These are phyloP conservation scores for Curvularia spicifera DNA, from an alignment of 2,329 filamentous ascomycete species.

Conservation along the genomic window DNA sequence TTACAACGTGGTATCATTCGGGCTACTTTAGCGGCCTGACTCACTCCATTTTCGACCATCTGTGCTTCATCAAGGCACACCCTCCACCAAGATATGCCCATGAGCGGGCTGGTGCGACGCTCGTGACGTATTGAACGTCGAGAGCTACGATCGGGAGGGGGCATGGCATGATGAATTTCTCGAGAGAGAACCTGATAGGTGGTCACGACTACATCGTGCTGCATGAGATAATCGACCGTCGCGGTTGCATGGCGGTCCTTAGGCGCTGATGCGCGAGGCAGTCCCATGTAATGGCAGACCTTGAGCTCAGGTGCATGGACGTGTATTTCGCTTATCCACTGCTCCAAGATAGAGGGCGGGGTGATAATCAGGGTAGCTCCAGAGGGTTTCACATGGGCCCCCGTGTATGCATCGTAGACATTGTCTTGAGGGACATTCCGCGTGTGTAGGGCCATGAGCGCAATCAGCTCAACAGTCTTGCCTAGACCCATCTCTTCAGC, in stretches of 20 bases:
- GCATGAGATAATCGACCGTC: constrained; percentile 55
- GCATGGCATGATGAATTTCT: constrained; percentile 78
- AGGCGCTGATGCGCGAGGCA: constrained; percentile 42
- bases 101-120: constrained; percentile 74
- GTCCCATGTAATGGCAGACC: constrained; percentile 64
- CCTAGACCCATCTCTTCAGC: constrained; percentile 85
- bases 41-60: constrained; percentile 90
- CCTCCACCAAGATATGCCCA: constrained; percentile 86
- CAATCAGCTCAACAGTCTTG: constrained; percentile 78
- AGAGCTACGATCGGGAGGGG: constrained; percentile 73
- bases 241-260: constrained; percentile 47
- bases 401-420: constrained; percentile 51
- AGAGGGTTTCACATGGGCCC: constrained; percentile 57
- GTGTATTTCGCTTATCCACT: constrained; percentile 67
- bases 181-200: constrained; percentile 73
- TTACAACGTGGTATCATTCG: constrained; percentile 81
- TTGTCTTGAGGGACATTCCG: constrained; percentile 40
- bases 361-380: constrained; percentile 68
- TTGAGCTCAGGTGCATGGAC: constrained; percentile 63
- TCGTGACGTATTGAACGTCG: constrained; percentile 69
- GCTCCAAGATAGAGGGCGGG: constrained; percentile 65
- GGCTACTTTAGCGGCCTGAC: constrained; percentile 80
- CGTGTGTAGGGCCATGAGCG: constrained; percentile 70
- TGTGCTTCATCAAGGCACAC: constrained; percentile 79
- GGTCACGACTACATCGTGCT: constrained; percentile 66